A percentile compares a stretch with the other conserved stretches of the same genome.
These are phyloP conservation scores for Russula virescens DNA, from an alignment of 768 basidiomycete species.

Conservation along the genomic window DNA sequence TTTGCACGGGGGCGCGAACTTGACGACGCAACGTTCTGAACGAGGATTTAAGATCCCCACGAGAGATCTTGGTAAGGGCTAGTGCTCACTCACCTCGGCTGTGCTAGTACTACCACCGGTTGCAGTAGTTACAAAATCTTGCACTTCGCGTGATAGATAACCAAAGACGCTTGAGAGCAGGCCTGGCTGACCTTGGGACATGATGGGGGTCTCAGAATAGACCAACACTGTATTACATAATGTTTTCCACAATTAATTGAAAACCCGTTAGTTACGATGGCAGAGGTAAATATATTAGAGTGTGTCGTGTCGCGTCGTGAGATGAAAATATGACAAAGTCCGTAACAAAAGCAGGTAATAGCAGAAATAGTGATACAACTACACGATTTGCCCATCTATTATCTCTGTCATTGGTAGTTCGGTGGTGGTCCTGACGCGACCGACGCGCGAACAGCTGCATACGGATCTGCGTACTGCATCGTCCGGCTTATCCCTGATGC, in stretches of 20 bases:
- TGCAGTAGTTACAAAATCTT: slow-evolving; percentile 64
- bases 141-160: slow-evolving; percentile 66
- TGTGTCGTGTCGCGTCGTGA: not conserved
- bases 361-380: slow-evolving; percentile 15
- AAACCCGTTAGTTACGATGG: too few relatives aligned
- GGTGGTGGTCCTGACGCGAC: slow-evolving; percentile 19
- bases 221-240: slow-evolving; percentile 19
- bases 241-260: slow-evolving; percentile 5
- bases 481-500: slow-evolving; percentile 68
- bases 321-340: slow-evolving; percentile 4
- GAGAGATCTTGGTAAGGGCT: not conserved
- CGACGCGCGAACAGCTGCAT: slow-evolving; percentile 67
- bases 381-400: slow-evolving; percentile 2
- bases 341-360: not conserved
- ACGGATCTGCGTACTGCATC: slow-evolving; percentile 89
- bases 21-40: slow-evolving; percentile 2
- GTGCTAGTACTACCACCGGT: slow-evolving; percentile 37
- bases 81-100: slow-evolving; percentile 16
- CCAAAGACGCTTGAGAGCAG: slow-evolving; percentile 58
- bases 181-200: slow-evolving; percentile 29
- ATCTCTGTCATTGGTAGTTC: slow-evolving; percentile 13
- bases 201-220: not conserved
- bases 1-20: slow-evolving; percentile 2
- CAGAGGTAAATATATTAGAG: not conserved
- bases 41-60: not conserved